phyloP scores from a whole-genome alignment of 2,329 filamentous ascomycete genomes.

The Karstenula rhodostoma region DNA sequence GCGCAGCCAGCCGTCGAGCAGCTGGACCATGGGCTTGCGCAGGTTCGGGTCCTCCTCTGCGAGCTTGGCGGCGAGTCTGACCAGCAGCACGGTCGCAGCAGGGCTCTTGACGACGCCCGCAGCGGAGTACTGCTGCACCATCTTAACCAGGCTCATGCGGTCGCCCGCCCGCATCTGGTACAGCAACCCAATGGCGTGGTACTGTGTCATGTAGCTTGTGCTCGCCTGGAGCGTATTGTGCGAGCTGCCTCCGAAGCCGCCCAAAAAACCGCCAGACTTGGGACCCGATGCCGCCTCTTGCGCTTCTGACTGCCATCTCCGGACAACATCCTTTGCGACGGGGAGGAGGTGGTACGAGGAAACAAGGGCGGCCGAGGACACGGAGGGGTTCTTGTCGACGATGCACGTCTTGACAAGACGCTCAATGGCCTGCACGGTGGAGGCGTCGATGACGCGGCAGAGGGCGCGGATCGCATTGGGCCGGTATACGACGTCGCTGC shows the following conservation, averaged over 20 bases:
- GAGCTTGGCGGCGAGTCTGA: constrained; percentile 89
- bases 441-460: constrained; percentile 94
- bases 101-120: constrained; percentile 94
- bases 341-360: constrained; percentile 98
- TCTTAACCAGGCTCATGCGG: constrained; percentile 98
- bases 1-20: constrained; percentile 94
- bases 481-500: constrained; percentile 82
- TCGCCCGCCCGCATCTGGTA: constrained; percentile 99
- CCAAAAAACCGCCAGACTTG: constrained; percentile 90
- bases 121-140: constrained; percentile 98
- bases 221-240: constrained; percentile 73
- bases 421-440: constrained; percentile 96
- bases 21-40: constrained; percentile 94
- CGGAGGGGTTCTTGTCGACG: constrained; percentile 97
- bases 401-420: constrained; percentile 99
- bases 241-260: constrained; percentile 86
- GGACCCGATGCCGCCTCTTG: constrained; percentile 92
- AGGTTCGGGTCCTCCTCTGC: constrained; percentile 91
- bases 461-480: constrained; percentile 95
- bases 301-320: constrained; percentile 98
- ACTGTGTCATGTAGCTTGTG: constrained; percentile 97
- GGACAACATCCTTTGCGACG: constrained; percentile 92
- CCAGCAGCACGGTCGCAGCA: constrained; percentile 89
- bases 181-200: constrained; percentile 94
- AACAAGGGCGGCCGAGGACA: constrained; percentile 93